Conservation (phyloP, 768 basidiomycete species). For the Cystoderma amianthinum region DNA sequence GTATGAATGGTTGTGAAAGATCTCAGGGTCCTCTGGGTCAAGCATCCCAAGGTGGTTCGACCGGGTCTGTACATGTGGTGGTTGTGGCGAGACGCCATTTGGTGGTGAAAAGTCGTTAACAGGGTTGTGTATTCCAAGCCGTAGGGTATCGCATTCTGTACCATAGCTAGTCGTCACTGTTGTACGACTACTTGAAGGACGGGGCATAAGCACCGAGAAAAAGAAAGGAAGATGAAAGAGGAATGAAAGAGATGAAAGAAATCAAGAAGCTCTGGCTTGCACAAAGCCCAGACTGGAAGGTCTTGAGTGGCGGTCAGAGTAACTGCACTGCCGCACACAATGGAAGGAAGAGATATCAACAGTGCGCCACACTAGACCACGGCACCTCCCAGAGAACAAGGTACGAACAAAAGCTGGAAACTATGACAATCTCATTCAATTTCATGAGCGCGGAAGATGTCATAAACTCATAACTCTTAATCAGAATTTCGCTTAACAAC, state of each 20-base stretch:
- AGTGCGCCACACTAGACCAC: not conserved
- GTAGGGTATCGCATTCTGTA: not conserved
- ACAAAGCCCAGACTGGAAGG: no score
- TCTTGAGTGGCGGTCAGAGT: no score
- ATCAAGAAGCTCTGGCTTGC: no score
- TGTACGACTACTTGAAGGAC: not conserved
- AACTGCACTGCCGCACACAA: not conserved
- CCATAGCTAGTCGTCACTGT: not conserved
- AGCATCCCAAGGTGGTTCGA: not conserved
- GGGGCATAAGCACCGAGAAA: not conserved
- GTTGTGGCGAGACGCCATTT: not conserved
- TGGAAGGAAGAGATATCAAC: not conserved
- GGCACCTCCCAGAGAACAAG: not conserved
- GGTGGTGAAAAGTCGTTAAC: not conserved
- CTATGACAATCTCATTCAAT: no score
- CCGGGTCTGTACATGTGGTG: not conserved
- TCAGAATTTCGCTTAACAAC: no score
- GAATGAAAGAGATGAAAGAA: conserved; percentile 4
- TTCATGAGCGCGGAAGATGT: no score
- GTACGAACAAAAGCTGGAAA: conserved; percentile 1
- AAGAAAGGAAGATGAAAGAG: conserved; percentile 6
- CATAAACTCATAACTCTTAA: no score
- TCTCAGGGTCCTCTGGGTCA: not conserved
- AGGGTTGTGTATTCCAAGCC: not conserved
- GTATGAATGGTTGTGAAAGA: not conserved